These are phyloP conservation scores for Hypoxylon subgilvum DNA, from an alignment of 495 filamentous ascomycete species.

Conservation along the genomic window DNA sequence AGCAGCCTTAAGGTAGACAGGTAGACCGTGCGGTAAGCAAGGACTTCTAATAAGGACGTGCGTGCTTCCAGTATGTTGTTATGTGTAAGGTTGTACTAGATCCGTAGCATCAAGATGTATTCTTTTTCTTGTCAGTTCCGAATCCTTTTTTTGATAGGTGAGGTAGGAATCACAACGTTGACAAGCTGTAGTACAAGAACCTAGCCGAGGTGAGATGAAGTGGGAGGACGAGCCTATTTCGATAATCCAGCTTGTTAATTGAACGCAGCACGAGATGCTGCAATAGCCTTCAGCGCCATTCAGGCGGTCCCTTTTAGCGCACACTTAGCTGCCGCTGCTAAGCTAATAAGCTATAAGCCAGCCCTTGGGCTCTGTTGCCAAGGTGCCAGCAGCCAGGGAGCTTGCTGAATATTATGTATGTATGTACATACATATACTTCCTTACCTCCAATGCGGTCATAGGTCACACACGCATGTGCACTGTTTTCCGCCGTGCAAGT, in stretches of 20 bases:
- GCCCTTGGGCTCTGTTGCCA: too few relatives aligned
- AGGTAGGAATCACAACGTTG: slow-evolving; percentile 12
- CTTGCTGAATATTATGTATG: too few relatives aligned
- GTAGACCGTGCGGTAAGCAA: too few relatives aligned
- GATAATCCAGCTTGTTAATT: too few relatives aligned
- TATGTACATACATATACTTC: too few relatives aligned
- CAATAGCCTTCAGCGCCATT: neutral
- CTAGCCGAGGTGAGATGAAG: neutral
- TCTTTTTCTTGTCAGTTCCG: slow-evolving; percentile 7
- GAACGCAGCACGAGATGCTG: neutral
- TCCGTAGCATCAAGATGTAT: neutral
- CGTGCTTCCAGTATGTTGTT: too few relatives aligned
- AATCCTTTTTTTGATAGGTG: neutral
- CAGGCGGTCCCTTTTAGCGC: slow-evolving; percentile 2
- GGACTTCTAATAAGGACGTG: too few relatives aligned
- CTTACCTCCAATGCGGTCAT: slow-evolving; percentile 30
- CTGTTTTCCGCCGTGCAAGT: slow-evolving; percentile 13
- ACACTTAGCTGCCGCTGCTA: neutral
- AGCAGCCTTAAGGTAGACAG: too few relatives aligned
- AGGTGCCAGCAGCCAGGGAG: too few relatives aligned
- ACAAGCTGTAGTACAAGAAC: slow-evolving; percentile 4
- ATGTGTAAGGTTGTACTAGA: too few relatives aligned
- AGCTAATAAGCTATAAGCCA: too few relatives aligned
- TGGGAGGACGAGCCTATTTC: slow-evolving; percentile 15
- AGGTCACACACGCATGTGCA: too few relatives aligned